Evolutionary conservation across 345 rosid genomes (phyloP).

Genomic region (Rhodamnia argentea): DNA sequence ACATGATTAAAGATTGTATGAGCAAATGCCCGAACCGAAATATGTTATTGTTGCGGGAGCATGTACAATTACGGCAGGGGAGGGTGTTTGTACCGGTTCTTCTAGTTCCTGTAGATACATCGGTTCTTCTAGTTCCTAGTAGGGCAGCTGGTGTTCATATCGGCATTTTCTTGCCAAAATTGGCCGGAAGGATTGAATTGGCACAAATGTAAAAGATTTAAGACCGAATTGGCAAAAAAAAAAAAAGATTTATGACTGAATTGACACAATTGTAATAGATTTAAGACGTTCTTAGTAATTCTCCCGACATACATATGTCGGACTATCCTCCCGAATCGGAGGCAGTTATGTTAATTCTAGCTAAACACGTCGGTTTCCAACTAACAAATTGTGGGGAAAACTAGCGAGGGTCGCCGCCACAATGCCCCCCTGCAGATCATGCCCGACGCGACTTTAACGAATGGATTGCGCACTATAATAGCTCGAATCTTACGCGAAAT

Average conservation of each 20-base stretch:
- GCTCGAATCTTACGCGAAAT: not conserved
- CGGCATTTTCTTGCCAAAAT: no score
- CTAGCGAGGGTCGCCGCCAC: no score
- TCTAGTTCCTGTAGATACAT: not conserved
- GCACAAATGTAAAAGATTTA: no score
- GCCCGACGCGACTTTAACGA: not conserved
- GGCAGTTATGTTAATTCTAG: not conserved
- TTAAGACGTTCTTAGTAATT: no score
- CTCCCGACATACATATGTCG: fast-evolving
- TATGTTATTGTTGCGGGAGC: not conserved
- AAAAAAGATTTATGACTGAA: no score
- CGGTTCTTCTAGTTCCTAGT: no score
- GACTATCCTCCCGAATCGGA: fast-evolving
- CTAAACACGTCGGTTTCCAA: not conserved
- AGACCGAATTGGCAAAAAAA: no score
- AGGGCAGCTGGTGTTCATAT: no score
- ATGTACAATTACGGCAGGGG: not conserved
- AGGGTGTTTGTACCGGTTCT: not conserved
- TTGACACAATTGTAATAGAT: no score
- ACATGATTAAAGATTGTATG: not conserved
- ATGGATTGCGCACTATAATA: not conserved
- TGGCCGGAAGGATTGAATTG: no score
- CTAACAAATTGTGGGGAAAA: fast-evolving
- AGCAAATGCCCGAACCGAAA: not conserved
- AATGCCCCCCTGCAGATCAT: no score